Percentiles rank a stretch among this genome's conserved stretches.
Evolutionary conservation across 179 eudicot genomes (phyloP).

Genomic region (Silene coronaria): DNA sequence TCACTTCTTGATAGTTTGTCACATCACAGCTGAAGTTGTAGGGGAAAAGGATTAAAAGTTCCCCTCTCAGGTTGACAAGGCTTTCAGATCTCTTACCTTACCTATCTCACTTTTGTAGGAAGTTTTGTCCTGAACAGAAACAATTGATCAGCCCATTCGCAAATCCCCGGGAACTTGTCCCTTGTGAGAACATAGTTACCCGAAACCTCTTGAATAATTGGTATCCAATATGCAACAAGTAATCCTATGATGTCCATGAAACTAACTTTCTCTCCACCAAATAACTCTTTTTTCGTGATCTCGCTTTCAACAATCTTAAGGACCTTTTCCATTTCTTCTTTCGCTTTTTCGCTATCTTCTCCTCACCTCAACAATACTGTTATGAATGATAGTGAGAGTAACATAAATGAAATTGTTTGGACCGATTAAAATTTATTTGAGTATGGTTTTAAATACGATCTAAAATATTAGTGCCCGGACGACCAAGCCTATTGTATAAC

Average conservation of each 20-base stretch:
- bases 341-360: conserved; percentile 14
- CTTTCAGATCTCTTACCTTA: conserved; percentile 7
- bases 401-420: no score
- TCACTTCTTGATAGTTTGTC: not conserved
- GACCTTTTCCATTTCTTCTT: conserved; percentile 7
- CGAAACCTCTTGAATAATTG: conserved; percentile 11
- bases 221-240: conserved; percentile 17
- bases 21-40: not conserved
- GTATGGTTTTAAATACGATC: no score
- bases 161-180: conserved; percentile 15
- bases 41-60: not conserved
- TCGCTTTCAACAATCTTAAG: conserved; percentile 16
- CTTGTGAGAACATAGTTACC: conserved; percentile 15
- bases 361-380: conserved; percentile 3
- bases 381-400: not conserved
- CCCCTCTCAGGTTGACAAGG: conserved; percentile 8
- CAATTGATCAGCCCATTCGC: conserved; percentile 10
- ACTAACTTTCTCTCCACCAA: conserved; percentile 22
- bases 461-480: no score
- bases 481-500: no score
- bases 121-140: not conserved
- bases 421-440: no score
- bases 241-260: conserved; percentile 18
- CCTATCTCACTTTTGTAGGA: not conserved
- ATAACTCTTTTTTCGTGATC: conserved; percentile 12